A percentile compares a stretch with the other conserved stretches of the same genome.
phyloP scores from a whole-genome alignment of 2,329 filamentous ascomycete species.

The Calonectria hongkongensis region DNA sequence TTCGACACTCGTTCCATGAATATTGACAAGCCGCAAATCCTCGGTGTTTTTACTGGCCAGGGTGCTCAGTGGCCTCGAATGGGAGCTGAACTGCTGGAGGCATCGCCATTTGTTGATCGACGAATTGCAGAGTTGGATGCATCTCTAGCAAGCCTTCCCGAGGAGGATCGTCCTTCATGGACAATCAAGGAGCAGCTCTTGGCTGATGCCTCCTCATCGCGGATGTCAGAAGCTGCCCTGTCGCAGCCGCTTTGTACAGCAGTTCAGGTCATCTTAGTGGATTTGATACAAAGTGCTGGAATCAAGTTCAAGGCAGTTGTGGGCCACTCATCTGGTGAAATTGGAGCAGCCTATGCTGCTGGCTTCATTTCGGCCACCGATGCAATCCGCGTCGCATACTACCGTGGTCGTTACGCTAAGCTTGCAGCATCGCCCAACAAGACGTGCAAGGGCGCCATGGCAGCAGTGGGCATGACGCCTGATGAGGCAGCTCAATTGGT shows the following conservation, averaged over 20 bases:
- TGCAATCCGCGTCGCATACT: slow-evolving; percentile 52
- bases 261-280: slow-evolving; percentile 54
- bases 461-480: slow-evolving; percentile 49
- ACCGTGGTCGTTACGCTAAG: slow-evolving; percentile 33
- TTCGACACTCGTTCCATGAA: slow-evolving; percentile 24
- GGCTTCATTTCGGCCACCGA: slow-evolving; percentile 60
- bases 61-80: slow-evolving; percentile 60
- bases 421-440: background rate
- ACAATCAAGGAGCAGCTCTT: slow-evolving; percentile 29
- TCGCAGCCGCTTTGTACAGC: slow-evolving; percentile 59
- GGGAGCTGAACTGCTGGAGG: slow-evolving; percentile 53
- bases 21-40: slow-evolving; percentile 31
- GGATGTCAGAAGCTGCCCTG: slow-evolving; percentile 49
- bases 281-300: slow-evolving; percentile 55
- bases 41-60: slow-evolving; percentile 60
- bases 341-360: slow-evolving; percentile 70
- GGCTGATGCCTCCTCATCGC: background rate
- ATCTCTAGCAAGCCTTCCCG: slow-evolving; percentile 45
- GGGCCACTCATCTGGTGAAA: slow-evolving; percentile 71
- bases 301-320: slow-evolving; percentile 61
- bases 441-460: slow-evolving; percentile 38
- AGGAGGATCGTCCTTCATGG: slow-evolving; percentile 53
- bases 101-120: slow-evolving; percentile 29
- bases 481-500: slow-evolving; percentile 41
- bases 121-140: slow-evolving; percentile 50